Conservation (phyloP, 2,329 filamentous ascomycete genomes). For the Mycogone perniciosa region DNA sequence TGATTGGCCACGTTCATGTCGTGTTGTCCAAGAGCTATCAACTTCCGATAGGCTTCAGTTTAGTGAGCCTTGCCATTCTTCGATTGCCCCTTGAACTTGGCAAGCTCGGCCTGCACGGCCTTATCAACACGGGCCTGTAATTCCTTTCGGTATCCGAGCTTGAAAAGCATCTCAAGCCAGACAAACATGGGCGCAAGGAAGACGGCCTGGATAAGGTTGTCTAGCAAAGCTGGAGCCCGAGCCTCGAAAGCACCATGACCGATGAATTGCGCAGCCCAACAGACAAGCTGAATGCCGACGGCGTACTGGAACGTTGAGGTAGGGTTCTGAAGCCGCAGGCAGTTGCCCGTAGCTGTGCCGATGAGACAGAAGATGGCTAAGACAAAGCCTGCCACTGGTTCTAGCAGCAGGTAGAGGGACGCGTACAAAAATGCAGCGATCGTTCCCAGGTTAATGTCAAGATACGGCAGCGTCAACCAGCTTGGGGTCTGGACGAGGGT, state of each 20-base stretch:
- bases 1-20: background rate
- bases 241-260: conserved; percentile 88
- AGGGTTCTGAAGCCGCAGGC: conserved; percentile 56
- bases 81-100: conserved; percentile 61
- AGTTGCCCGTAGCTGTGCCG: conserved; percentile 68
- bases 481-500: conserved; percentile 58
- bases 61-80: conserved; percentile 47
- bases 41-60: conserved; percentile 10
- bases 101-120: conserved; percentile 67
- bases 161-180: conserved; percentile 91
- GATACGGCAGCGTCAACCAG: conserved; percentile 61
- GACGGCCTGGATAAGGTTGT: conserved; percentile 86
- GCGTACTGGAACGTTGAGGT: conserved; percentile 49
- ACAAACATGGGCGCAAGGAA: conserved; percentile 95
- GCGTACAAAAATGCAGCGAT: conserved; percentile 63
- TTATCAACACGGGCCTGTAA: conserved; percentile 75
- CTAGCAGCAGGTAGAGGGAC: conserved; percentile 80
- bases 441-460: conserved; percentile 60
- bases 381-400: conserved; percentile 81
- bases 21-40: background rate
- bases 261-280: conserved; percentile 85
- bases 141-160: conserved; percentile 81
- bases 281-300: conserved; percentile 60
- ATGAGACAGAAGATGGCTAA: conserved; percentile 71
- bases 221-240: conserved; percentile 78